Evolutionary conservation across 2,329 filamentous ascomycete genomes (phyloP).

Genomic region (Graphilbum ipis-grandicollis): DNA sequence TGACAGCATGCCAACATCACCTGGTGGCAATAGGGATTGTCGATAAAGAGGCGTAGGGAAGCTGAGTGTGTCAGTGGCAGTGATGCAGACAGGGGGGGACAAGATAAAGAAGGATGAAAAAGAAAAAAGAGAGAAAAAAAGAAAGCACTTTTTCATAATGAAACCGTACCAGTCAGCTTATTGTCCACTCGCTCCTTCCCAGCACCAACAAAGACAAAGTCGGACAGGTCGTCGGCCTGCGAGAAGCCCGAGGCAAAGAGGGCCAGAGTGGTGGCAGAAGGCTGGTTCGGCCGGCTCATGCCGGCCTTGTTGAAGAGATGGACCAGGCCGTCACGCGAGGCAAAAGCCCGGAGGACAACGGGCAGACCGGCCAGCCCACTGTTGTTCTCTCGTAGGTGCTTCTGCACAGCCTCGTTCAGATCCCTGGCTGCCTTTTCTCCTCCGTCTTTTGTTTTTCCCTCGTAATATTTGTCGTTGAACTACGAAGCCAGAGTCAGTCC

Average conservation of each 20-base stretch:
- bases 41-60: not conserved
- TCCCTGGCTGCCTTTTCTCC: not conserved
- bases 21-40: slow-evolving; percentile 1
- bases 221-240: not conserved
- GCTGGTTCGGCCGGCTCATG: not conserved
- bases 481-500: too few relatives aligned
- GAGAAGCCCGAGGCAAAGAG: slow-evolving; percentile 1
- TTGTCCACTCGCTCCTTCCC: slow-evolving; percentile 1
- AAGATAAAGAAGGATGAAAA: too few relatives aligned
- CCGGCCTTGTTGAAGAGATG: not conserved
- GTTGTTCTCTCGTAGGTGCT: not conserved
- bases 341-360: not conserved
- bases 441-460: not conserved
- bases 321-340: not conserved
- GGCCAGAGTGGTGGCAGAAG: too few relatives aligned
- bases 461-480: not conserved
- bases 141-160: too few relatives aligned
- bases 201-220: slow-evolving; percentile 1
- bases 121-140: too few relatives aligned
- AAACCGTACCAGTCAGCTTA: not conserved
- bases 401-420: not conserved
- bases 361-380: not conserved
- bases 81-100: too few relatives aligned
- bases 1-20: slow-evolving; percentile 1
- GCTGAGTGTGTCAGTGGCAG: too few relatives aligned